Evolutionary conservation across 2,329 filamentous ascomycete genomes (phyloP).

Genomic region (Hypoxylon rubiginosum): DNA sequence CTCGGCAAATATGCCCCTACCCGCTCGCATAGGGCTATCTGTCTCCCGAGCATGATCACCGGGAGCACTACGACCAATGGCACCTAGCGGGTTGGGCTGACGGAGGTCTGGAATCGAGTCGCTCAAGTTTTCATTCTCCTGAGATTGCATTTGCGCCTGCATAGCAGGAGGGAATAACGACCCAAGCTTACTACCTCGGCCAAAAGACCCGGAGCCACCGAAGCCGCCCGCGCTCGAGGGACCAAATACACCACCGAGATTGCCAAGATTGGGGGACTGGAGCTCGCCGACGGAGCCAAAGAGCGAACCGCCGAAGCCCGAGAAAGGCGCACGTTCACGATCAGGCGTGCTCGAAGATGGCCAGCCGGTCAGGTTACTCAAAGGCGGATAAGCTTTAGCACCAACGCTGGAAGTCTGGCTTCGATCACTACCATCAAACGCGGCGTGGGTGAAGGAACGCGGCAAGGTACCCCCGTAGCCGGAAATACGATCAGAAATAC

Average conservation of each 20-base stretch:
- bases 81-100: conserved; percentile 72
- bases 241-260: conserved; percentile 78
- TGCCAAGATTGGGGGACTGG: conserved; percentile 79
- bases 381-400: conserved; percentile 76
- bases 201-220: conserved; percentile 73
- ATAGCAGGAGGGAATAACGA: conserved; percentile 89
- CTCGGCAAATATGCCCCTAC: conserved; percentile 69
- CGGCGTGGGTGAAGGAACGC: conserved; percentile 62
- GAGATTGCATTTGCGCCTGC: conserved; percentile 88
- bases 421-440: conserved; percentile 81
- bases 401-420: conserved; percentile 94
- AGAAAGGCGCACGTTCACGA: conserved; percentile 68
- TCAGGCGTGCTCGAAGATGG: conserved; percentile 77
- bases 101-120: conserved; percentile 72
- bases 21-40: conserved; percentile 70
- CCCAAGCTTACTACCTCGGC: conserved; percentile 84
- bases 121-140: conserved; percentile 73
- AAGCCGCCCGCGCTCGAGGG: conserved; percentile 67
- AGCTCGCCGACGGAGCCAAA: conserved; percentile 84
- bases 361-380: conserved; percentile 74
- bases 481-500: conserved; percentile 64
- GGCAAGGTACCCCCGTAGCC: conserved; percentile 58
- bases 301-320: conserved; percentile 82
- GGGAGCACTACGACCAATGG: conserved; percentile 74
- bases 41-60: conserved; percentile 67